Evolutionary conservation across 2,329 filamentous ascomycete species (phyloP), one percentile per base, ranked within the genome.

Genomic region (Dothidotthia symphoricarpi): DNA sequence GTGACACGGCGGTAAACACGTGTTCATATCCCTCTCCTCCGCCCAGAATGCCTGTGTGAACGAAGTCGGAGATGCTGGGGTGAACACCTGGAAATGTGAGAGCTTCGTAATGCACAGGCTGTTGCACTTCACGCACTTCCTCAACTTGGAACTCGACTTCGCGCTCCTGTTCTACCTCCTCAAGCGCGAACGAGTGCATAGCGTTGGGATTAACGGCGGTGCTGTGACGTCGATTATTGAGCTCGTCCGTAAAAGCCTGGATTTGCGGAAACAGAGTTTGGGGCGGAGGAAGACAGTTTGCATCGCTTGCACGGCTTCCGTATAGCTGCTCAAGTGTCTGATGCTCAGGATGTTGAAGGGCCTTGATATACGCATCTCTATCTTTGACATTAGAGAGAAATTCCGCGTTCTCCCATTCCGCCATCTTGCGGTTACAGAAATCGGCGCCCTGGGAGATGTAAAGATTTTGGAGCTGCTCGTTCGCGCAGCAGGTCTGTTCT

Each of bases 381-480:
- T 74, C 59, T 0, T 49, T 16, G 0, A 31, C 9, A 4, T 72
- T 53, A 0, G 36, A 41, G 0, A 77, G 47, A 15, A 71, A 74
- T 0, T 71, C 46, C 0, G 67, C 48, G 41, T 78, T 61, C 1
- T 68, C 58, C 32, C 63, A 54, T 0, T 66, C 53, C 0, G 77
- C 75, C 34, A 81, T 67, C 0, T 63, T 71, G 0, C 80, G 73
- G 0, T 69, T 69, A 43, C 79, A 84, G 45, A 78, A 85, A 49
- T 85, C 79, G 1, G 66, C 57, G 0, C 82, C 80, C 53, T 86
- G 82, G 0, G 80, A 69, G 3, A 74, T 68, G 45, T 82, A 81
- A 0, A 86, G 66, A 0, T 75, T 69, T 31, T 77, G 74, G 0
- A 85, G 57, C 22, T 83, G 75, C 41, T 83, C 78, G 14, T 79